Evolutionary conservation across 1,284 basidiomycete species (phyloP).

Genomic region (Leucoagaricus sp.): DNA sequence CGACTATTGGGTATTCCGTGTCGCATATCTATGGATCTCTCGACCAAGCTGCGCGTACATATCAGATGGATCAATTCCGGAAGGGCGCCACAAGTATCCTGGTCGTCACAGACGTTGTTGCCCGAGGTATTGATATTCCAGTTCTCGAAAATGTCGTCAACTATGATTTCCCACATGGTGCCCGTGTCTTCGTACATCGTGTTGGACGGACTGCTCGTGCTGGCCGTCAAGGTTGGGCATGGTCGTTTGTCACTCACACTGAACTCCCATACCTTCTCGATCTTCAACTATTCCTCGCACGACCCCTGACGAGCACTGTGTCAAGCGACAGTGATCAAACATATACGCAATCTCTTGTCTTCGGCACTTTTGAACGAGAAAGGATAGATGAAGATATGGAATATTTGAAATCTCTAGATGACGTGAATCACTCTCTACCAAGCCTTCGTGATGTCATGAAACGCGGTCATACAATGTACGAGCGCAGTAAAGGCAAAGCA

Average conservation of each 20-base stretch:
- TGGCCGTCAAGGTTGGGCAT: constrained; percentile 94
- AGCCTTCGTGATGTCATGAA: constrained; percentile 86
- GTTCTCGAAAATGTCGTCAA: constrained; percentile 96
- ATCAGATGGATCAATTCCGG: constrained; percentile 93
- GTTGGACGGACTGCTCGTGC: constrained; percentile 97
- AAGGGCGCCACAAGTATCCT: constrained; percentile 80
- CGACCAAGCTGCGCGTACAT: constrained; percentile 90
- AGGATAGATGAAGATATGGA: constrained; percentile 84
- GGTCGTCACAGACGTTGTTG: constrained; percentile 98
- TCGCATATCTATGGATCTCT: constrained; percentile 97
- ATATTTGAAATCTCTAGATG: constrained; percentile 72
- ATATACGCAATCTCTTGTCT: constrained; percentile 71
- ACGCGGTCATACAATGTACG: constrained; percentile 93
- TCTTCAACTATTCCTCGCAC: constrained; percentile 91
- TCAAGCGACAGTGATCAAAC: constrained; percentile 49
- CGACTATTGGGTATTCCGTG: constrained; percentile 87
- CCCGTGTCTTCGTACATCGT: constrained; percentile 94
- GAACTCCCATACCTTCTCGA: constrained; percentile 94
- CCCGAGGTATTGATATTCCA: constrained; percentile 95
- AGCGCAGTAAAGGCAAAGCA: constrained; percentile 90
- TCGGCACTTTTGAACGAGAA: constrained; percentile 86
- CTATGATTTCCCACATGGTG: constrained; percentile 95
- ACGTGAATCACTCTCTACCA: constrained; percentile 67
- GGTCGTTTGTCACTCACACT: constrained; percentile 85
- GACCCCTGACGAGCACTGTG: constrained; percentile 67